Conservation (phyloP, 1,284 basidiomycete genomes). For the Puccinia polysora region DNA sequence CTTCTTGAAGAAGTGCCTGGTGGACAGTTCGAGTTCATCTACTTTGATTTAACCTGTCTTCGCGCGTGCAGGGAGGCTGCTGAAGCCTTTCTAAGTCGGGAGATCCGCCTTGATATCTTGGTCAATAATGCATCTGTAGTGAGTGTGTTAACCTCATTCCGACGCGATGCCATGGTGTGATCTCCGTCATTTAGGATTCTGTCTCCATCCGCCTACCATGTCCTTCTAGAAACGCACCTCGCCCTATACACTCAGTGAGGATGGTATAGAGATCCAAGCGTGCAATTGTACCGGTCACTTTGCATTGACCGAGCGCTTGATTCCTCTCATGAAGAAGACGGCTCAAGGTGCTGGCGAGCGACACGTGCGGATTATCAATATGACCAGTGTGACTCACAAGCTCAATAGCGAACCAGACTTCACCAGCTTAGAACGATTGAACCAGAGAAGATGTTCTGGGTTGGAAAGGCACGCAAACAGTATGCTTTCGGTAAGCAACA, state of each 20-base stretch:
- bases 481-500: slow-evolving; percentile 22
- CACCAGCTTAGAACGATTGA: slow-evolving; percentile 26
- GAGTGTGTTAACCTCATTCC: background rate
- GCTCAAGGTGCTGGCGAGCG: background rate
- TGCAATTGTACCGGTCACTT: slow-evolving; percentile 38
- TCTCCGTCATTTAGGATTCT: background rate
- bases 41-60: slow-evolving; percentile 52
- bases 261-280: slow-evolving; percentile 37
- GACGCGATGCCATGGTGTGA: background rate
- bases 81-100: slow-evolving; percentile 47
- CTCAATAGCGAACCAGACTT: slow-evolving; percentile 19
- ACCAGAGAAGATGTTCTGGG: slow-evolving; percentile 2
- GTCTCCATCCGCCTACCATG: background rate
- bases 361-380: slow-evolving; percentile 16
- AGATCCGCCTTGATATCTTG: slow-evolving; percentile 51
- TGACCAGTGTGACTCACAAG: slow-evolving; percentile 29
- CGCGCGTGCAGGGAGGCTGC: slow-evolving; percentile 48
- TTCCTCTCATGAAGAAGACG: slow-evolving; percentile 15
- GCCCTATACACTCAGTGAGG: slow-evolving; percentile 17
- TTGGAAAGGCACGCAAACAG: slow-evolving; percentile 31
- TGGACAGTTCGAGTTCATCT: slow-evolving; percentile 49
- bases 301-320: slow-evolving; percentile 14
- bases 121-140: slow-evolving; percentile 50
- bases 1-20: slow-evolving; percentile 42
- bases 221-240: background rate